Conservation (phyloP, 768 basidiomycete genomes). For the Tricholomella constricta region DNA sequence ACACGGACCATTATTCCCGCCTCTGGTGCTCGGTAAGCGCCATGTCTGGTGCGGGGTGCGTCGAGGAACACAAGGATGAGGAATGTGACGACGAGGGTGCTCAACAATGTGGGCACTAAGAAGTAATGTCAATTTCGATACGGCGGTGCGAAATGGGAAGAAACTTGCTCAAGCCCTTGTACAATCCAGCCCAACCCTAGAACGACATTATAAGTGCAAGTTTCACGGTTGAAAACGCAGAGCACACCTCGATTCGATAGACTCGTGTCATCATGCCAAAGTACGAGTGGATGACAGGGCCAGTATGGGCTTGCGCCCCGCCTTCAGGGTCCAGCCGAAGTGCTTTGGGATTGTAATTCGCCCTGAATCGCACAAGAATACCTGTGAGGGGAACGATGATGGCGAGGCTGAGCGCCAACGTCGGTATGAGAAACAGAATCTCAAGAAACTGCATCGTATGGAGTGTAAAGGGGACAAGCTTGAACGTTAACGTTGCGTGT, state of each 20-base stretch:
- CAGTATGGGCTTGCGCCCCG: constrained; percentile 72
- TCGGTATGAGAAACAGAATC: constrained; percentile 41
- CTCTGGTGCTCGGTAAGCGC: constrained; percentile 64
- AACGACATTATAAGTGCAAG: constrained; percentile 1
- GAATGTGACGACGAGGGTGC: constrained; percentile 56
- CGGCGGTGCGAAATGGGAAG: neutral
- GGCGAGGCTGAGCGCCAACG: constrained; percentile 53
- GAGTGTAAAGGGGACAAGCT: no score
- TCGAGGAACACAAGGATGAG: constrained; percentile 63
- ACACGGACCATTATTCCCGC: constrained; percentile 50
- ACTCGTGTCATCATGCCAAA: constrained; percentile 75
- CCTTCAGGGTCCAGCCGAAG: constrained; percentile 80
- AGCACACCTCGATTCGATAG: constrained; percentile 66
- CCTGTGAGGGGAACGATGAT: constrained; percentile 66
- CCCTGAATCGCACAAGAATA: constrained; percentile 73
- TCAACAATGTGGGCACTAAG: constrained; percentile 45
- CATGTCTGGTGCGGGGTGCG: constrained; percentile 59
- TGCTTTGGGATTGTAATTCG: constrained; percentile 85
- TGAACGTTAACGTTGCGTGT: constrained; percentile 12
- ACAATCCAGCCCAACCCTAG: constrained; percentile 70
- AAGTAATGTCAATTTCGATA: constrained; percentile 1
- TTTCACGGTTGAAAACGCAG: neutral
- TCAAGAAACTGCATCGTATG: constrained; percentile 38
- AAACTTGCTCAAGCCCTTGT: constrained; percentile 70
- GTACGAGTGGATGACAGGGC: constrained; percentile 76